phyloP scores from a whole-genome alignment of 148 eudicot species.

The Rhododendron ferrugineum region DNA sequence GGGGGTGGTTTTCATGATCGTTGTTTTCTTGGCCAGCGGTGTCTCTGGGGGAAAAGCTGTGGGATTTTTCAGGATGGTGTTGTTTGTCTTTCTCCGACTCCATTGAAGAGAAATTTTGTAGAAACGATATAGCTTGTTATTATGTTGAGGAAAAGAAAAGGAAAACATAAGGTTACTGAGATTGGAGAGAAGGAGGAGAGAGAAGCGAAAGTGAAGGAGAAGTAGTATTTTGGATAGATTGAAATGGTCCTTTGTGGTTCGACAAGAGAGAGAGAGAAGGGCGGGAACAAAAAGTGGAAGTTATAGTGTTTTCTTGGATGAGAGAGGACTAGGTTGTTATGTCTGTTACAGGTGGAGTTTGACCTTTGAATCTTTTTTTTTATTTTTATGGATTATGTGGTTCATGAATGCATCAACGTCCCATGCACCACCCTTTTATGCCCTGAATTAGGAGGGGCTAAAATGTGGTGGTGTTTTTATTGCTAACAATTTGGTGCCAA shows the following conservation, averaged over 20 bases:
- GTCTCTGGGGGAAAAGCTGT: neutral
- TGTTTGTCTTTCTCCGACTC: slow-evolving; percentile 26
- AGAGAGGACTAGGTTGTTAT: slow-evolving; percentile 19
- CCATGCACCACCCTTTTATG: neutral
- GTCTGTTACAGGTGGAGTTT: neutral
- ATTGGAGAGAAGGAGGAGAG: neutral
- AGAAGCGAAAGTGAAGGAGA: neutral
- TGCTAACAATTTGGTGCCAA: neutral
- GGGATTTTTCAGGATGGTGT: slow-evolving; percentile 11
- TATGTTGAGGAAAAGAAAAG: neutral
- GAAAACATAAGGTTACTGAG: neutral
- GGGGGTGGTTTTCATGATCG: neutral
- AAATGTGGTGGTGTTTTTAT: no score
- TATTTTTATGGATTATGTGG: neutral
- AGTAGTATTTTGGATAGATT: neutral
- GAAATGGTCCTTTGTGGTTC: slow-evolving; percentile 12
- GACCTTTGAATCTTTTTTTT: slow-evolving; percentile 2
- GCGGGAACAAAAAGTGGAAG: neutral
- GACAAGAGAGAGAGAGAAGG: neutral
- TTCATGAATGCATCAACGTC: neutral
- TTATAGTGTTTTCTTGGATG: slow-evolving; percentile 10
- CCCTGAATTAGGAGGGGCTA: no score
- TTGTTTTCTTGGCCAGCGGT: neutral
- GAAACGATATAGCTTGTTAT: neutral
- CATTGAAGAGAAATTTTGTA: slow-evolving; percentile 5